phyloP scores from a whole-genome alignment of 768 basidiomycete species.

The Chalciporus pseudorubinellus region DNA sequence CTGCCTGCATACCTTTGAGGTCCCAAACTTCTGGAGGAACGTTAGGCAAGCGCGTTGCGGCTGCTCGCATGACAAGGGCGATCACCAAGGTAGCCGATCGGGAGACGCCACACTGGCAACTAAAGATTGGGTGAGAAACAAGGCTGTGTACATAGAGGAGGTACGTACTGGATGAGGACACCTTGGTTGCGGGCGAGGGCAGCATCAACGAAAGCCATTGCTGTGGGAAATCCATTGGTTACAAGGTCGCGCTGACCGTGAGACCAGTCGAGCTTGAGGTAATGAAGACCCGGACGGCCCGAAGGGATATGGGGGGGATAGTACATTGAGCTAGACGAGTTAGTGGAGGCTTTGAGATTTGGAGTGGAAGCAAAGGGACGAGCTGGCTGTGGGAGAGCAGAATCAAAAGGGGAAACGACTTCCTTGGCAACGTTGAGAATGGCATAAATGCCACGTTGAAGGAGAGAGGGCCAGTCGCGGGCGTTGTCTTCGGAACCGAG shows the following conservation, averaged over 20 bases:
- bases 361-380: conserved; percentile 70
- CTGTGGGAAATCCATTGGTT: conserved; percentile 69
- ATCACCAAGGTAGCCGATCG: conserved; percentile 88
- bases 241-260: conserved; percentile 93
- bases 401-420: conserved; percentile 70
- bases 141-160: conserved; percentile 8
- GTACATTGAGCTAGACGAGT: conserved; percentile 48
- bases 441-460: conserved; percentile 70
- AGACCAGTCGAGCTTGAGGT: conserved; percentile 89
- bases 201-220: conserved; percentile 79
- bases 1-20: conserved; percentile 84
- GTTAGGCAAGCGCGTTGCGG: conserved; percentile 59
- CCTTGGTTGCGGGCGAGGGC: conserved; percentile 74
- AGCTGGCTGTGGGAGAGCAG: conserved; percentile 43
- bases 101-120: conserved; percentile 93
- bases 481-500: conserved; percentile 93
- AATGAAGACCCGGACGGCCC: conserved; percentile 79
- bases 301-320: conserved; percentile 63
- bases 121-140: conserved; percentile 32
- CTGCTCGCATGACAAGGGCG: conserved; percentile 92
- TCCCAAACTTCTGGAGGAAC: conserved; percentile 77
- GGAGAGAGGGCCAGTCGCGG: conserved; percentile 70
- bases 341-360: conserved; percentile 45
- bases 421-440: conserved; percentile 95
- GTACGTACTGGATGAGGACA: conserved; percentile 79